Evolutionary conservation across 1,139 yeast genomes (phyloP), one percentile per base, ranked within the genome.

Genomic region (Hyphopichia buzzinii): DNA sequence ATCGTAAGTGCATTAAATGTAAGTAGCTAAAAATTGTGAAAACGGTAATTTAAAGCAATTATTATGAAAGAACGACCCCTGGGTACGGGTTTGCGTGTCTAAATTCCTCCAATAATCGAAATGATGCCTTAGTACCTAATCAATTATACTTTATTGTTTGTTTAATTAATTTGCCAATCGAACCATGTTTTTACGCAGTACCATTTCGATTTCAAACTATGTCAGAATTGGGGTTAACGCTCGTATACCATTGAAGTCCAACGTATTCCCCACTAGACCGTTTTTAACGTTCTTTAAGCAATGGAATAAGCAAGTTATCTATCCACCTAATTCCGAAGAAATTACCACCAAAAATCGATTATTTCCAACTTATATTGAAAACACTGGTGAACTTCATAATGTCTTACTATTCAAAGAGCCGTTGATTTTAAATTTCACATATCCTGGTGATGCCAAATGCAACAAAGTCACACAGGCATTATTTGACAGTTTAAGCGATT

Each of bases 371-470:
- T 70, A 67, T 40, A 45, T 83, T 21, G 62, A 77, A 41, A 65
- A 64, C 37, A 66, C 67, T 26, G 57, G 60, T 36, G 94, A 85
- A 46, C 59, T 85, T 35, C 77, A 79, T 37, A 74, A 75, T 35
- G 54, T 80, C 36, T 52, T 82, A 30, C 54, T 77, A n/a, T 64
- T 65, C 39, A 74, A 74, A 42, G 69, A 75, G 27, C 94, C 95
- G 2, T 59, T 85, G 37, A 59, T 86, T 38, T 67, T 86, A 46
- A 84, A 86, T 54, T 87, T 87, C 62, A 84, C 90, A 1, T 64
- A 77, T 33, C 68, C 81, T 39, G 87, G 88, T 7, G 87, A 84
- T 47, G 67, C 74, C 3, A 64, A 71, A 30, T 78, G 84, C 43
- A 80, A 84, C 52, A 70, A 70, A 43, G 70, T 84, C 33, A 84